Conservation (phyloP, 805 yeast species). For the Saccharomycopsis sp. region DNA sequence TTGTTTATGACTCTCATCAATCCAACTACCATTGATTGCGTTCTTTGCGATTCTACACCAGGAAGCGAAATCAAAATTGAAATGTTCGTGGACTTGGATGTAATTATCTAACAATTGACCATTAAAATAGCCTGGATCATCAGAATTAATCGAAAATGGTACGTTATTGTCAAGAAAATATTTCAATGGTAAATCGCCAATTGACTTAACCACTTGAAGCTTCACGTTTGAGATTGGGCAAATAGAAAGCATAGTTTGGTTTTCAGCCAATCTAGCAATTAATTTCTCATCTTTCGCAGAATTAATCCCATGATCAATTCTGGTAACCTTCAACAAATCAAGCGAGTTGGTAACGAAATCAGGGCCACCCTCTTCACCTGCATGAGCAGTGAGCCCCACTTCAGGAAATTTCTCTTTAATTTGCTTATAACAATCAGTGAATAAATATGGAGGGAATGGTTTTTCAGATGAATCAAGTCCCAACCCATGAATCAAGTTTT, state of each 20-base stretch:
- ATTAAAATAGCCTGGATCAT: slow-evolving; percentile 79
- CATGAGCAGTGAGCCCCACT: slow-evolving; percentile 72
- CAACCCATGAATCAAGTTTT: slow-evolving; percentile 63
- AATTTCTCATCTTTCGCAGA: slow-evolving; percentile 48
- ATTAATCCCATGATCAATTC: slow-evolving; percentile 80
- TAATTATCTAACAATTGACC: slow-evolving; percentile 80
- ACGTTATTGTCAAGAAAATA: slow-evolving; percentile 54
- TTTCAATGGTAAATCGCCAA: slow-evolving; percentile 59
- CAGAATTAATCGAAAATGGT: slow-evolving; percentile 70
- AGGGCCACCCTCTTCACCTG: slow-evolving; percentile 85
- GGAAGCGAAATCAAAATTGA: slow-evolving; percentile 50
- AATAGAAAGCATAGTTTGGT: slow-evolving; percentile 54
- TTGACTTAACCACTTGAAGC: slow-evolving; percentile 64
- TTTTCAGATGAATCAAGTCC: slow-evolving; percentile 80
- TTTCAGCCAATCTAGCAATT: slow-evolving; percentile 48
- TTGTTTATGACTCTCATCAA: slow-evolving; percentile 46
- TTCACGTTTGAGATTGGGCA: slow-evolving; percentile 78
- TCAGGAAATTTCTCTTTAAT: slow-evolving; percentile 44
- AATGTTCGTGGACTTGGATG: slow-evolving; percentile 54
- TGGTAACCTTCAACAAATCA: slow-evolving; percentile 50
- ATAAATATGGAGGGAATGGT: slow-evolving; percentile 70
- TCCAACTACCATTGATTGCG: slow-evolving; percentile 70
- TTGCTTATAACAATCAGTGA: slow-evolving; percentile 51
- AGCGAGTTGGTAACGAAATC: slow-evolving; percentile 54
- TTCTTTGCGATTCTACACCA: slow-evolving; percentile 63